These are phyloP conservation scores for Eutrema heterophyllum DNA, from an alignment of 345 rosid species.

Conservation along the genomic window DNA sequence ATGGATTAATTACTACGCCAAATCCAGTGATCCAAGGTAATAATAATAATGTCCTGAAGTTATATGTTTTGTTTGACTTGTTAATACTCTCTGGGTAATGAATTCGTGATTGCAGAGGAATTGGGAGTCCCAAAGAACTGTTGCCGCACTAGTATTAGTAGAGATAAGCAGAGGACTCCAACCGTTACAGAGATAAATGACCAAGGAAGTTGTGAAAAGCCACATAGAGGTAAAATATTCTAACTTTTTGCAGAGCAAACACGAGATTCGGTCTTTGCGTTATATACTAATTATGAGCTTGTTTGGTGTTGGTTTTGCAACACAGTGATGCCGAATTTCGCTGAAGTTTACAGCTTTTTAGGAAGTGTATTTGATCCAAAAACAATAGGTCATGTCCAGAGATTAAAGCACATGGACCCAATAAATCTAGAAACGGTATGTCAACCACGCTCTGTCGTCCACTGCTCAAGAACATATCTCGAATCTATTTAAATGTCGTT, in stretches of 20 bases:
- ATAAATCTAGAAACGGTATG: conserved; percentile 75
- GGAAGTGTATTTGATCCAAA: conserved; percentile 85
- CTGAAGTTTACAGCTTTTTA: conserved; percentile 83
- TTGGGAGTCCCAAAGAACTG: conserved; percentile 17
- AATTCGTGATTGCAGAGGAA: conserved; percentile 17
- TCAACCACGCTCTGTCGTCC: background rate
- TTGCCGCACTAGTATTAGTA: conserved; percentile 36
- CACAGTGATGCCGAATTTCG: conserved; percentile 87
- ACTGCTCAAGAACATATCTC: background rate
- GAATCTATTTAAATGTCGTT: background rate
- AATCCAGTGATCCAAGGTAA: conserved; percentile 40
- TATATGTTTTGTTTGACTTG: conserved; percentile 10
- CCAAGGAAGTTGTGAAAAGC: conserved; percentile 39
- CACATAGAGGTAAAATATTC: conserved; percentile 42
- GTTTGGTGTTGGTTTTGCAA: conserved; percentile 18
- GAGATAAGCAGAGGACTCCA: conserved; percentile 37
- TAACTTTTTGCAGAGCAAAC: background rate
- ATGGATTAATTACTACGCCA: conserved; percentile 4
- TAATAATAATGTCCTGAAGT: background rate
- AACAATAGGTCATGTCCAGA: conserved; percentile 58
- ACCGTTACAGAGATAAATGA: conserved; percentile 33
- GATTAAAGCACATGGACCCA: conserved; percentile 82
- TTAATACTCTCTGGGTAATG: background rate
- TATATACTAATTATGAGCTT: background rate
- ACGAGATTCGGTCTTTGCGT: background rate